A percentile compares a stretch with the other conserved stretches of the same genome.
Conservation (phyloP, 1,284 basidiomycete species). For the Fomitiporia mediterranea region DNA sequence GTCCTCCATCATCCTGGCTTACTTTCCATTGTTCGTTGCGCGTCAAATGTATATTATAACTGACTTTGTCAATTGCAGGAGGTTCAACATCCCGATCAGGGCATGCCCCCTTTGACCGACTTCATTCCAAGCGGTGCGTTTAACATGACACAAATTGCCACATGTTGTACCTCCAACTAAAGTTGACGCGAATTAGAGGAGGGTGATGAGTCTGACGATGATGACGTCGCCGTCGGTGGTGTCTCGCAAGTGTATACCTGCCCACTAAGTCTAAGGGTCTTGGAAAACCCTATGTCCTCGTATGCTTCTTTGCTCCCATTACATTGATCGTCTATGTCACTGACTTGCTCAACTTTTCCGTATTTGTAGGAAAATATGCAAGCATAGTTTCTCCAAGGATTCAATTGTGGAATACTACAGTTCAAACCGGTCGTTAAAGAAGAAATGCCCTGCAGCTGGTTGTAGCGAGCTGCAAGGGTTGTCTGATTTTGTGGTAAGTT, state of each 20-base stretch:
- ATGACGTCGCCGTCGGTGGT: constrained; percentile 79
- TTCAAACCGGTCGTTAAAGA: constrained; percentile 29
- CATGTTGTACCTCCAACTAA: not conserved
- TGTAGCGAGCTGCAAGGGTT: constrained; percentile 56
- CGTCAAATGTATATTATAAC: no score
- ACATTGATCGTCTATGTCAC: constrained; percentile 10
- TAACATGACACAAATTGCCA: constrained; percentile 12
- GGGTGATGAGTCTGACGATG: constrained; percentile 64
- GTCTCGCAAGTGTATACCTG: constrained; percentile 78
- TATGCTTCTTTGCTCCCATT: constrained; percentile 40
- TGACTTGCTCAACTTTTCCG: not conserved
- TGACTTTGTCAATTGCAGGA: constrained; percentile 42
- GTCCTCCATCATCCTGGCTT: not conserved
- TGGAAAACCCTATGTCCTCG: constrained; percentile 73
- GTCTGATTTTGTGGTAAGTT: constrained; percentile 38
- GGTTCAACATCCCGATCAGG: constrained; percentile 55
- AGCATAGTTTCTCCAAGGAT: constrained; percentile 65
- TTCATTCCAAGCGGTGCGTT: constrained; percentile 62
- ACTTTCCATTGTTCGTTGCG: no score
- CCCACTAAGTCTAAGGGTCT: constrained; percentile 62
- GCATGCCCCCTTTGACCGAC: constrained; percentile 74
- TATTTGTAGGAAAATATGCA: constrained; percentile 49
- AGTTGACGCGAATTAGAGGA: constrained; percentile 44
- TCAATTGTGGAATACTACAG: constrained; percentile 56
- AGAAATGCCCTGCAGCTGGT: constrained; percentile 64